phyloP scores from a whole-genome alignment of 1,284 basidiomycete genomes.

The Sphagnurus paluster region DNA sequence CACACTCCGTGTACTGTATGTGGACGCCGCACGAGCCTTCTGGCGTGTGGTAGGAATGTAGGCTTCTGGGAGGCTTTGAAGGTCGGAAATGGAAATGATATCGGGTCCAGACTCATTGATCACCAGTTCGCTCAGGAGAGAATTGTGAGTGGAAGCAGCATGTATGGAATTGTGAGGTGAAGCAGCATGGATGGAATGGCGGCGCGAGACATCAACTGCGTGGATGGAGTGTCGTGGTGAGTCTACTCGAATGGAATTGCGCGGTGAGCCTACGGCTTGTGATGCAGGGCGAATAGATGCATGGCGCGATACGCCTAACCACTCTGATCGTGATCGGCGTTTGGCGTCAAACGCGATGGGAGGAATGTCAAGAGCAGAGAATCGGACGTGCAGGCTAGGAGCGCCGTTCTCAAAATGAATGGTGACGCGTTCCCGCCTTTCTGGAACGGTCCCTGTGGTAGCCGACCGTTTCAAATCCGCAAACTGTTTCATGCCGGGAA shows the following conservation, averaged over 20 bases:
- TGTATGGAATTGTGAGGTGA: no score
- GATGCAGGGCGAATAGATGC: slow-evolving; percentile 14
- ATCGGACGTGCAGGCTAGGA: slow-evolving; percentile 61
- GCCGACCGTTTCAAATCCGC: slow-evolving; percentile 21
- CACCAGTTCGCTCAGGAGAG: slow-evolving; percentile 12
- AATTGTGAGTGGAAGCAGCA: slow-evolving; percentile 1
- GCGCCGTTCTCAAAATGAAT: slow-evolving; percentile 50
- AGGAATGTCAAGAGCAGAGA: slow-evolving; percentile 55
- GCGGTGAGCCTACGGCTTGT: slow-evolving; percentile 9
- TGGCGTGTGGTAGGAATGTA: slow-evolving; percentile 6
- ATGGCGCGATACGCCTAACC: slow-evolving; percentile 15
- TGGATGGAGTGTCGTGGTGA: no score
- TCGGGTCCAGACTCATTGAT: slow-evolving; percentile 4
- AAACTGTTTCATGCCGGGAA: slow-evolving; percentile 23
- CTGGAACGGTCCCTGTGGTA: slow-evolving; percentile 14
- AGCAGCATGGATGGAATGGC: no score
- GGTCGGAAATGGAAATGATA: background rate
- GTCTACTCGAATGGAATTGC: no score
- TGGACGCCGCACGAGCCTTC: slow-evolving; percentile 15
- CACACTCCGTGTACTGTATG: slow-evolving; percentile 18
- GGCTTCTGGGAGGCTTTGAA: background rate
- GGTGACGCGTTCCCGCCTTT: slow-evolving; percentile 50
- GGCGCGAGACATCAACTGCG: no score
- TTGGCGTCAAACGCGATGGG: slow-evolving; percentile 29
- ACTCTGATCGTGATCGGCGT: slow-evolving; percentile 23